Evolutionary conservation across 163 green algal species (phyloP).

Genomic region (Prototheca wickerhamii): DNA sequence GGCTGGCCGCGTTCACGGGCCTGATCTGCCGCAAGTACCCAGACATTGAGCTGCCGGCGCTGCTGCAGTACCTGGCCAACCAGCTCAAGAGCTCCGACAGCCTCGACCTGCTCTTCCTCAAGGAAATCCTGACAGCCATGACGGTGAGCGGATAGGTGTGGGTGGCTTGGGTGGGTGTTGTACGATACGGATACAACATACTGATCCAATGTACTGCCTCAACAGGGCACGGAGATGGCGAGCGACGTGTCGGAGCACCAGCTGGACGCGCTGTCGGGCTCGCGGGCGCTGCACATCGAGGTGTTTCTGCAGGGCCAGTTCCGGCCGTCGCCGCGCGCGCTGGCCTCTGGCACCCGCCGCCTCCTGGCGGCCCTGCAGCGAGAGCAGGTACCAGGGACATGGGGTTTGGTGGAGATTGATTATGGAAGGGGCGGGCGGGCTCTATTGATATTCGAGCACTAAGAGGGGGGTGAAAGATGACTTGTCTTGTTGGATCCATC

Average conservation of each 20-base stretch:
- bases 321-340: neutral
- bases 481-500: too few relatives aligned
- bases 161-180: neutral
- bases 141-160: constrained; percentile 28
- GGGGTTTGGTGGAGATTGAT: too few relatives aligned
- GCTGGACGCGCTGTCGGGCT: constrained; percentile 52
- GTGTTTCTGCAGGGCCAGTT: constrained; percentile 25
- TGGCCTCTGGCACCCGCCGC: neutral
- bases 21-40: constrained; percentile 24
- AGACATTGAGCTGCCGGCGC: constrained; percentile 47
- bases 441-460: too few relatives aligned
- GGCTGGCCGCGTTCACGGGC: constrained; percentile 47
- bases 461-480: too few relatives aligned
- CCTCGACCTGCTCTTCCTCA: constrained; percentile 72
- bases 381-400: neutral
- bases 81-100: constrained; percentile 51
- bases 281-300: constrained; percentile 33
- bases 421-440: too few relatives aligned
- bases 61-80: constrained; percentile 69
- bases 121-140: constrained; percentile 49
- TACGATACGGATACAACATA: too few relatives aligned
- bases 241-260: constrained; percentile 42
- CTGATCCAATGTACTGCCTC: neutral
- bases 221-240: constrained; percentile 37
- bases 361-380: constrained; percentile 6